Evolutionary conservation across 768 basidiomycete genomes (phyloP), one percentile per base, ranked within the genome.

Genomic region (Cubamyces sp.): DNA sequence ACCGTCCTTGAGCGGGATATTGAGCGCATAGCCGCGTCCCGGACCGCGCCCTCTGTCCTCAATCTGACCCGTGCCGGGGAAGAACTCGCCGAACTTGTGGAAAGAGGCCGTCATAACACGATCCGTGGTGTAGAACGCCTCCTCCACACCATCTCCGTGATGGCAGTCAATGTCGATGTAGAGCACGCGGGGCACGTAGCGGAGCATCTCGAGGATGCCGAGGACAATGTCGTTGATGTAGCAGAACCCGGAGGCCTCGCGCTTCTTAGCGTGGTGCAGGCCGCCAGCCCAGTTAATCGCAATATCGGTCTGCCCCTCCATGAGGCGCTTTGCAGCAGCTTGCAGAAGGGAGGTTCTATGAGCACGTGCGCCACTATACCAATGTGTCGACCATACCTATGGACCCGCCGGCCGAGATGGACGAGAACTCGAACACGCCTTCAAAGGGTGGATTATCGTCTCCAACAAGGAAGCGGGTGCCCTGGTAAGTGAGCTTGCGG

Each of bases 131-230:
- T 97, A 98, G 79, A 98, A 98, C 3, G 96, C 97, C 72, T 98
- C 97, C 69, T 99, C 97, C 37, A 98, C 97, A 15, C 96, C 96
- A 72, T 98, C 97, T 18, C 97, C 96, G 74, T 99, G 97, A 73
- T 98, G 97, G 53, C 94, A 94, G 75, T 98, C 97, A 61, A 98
- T 95, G 76, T 99, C 96, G 74, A 99, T 90, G 73, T 99, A 98
- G 30, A 99, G 78, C 16, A 99, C 96, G 55, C 97, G 88, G 3
- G 92, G 82, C 70, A 87, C 86, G 57, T 80, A 85, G 66, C 95
- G 85, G n/a, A 96, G 79, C 8, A 99, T 87, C 74, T 97, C 96
- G 50, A 99, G 82, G 41, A 97, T 96, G 46, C 87, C 90, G 25
- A 98, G 87, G 0, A 97, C 95, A 72, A 98, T 99, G 74, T 96